Evolutionary conservation across 768 basidiomycete genomes (phyloP).

Genomic region (Xerocomellus dryophilus): DNA sequence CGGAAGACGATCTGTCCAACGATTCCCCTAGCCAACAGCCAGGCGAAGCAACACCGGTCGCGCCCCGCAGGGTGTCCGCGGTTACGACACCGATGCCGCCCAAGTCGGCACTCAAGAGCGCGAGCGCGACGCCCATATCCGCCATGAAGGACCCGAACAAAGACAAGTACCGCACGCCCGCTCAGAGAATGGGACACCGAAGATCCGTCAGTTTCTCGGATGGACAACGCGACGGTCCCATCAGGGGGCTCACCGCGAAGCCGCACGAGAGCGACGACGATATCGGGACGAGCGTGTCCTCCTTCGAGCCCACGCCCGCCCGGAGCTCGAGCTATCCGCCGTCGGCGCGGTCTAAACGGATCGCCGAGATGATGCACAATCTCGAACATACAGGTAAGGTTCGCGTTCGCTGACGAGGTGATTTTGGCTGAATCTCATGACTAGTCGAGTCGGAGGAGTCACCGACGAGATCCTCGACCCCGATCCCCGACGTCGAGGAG

Average conservation of each 20-base stretch:
- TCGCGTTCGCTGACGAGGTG: slow-evolving; percentile 9
- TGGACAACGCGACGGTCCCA: slow-evolving; percentile 87
- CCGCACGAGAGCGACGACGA: slow-evolving; percentile 40
- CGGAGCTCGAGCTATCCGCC: slow-evolving; percentile 38
- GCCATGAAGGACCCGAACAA: slow-evolving; percentile 54
- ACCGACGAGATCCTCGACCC: slow-evolving; percentile 53
- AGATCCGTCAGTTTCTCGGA: slow-evolving; percentile 97
- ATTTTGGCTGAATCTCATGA: background rate
- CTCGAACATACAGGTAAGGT: slow-evolving; percentile 66
- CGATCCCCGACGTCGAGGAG: slow-evolving; percentile 44
- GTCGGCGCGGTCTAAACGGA: slow-evolving; percentile 74
- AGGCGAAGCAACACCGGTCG: slow-evolving; percentile 21
- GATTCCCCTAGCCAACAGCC: slow-evolving; percentile 9
- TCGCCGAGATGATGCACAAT: slow-evolving; percentile 74
- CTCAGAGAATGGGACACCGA: slow-evolving; percentile 48
- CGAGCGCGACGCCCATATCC: slow-evolving; percentile 53
- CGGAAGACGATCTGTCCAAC: slow-evolving; percentile 41
- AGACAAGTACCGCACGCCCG: slow-evolving; percentile 53
- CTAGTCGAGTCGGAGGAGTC: slow-evolving; percentile 44
- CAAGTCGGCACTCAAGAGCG: slow-evolving; percentile 43
- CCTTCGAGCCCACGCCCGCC: slow-evolving; percentile 14
- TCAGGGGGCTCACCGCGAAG: slow-evolving; percentile 51
- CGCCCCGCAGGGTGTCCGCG: slow-evolving; percentile 9
- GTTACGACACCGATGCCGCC: slow-evolving; percentile 31
- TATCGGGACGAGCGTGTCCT: slow-evolving; percentile 22